Conservation (phyloP, 1,284 basidiomycete species). For the Quambalaria eucalypti region DNA sequence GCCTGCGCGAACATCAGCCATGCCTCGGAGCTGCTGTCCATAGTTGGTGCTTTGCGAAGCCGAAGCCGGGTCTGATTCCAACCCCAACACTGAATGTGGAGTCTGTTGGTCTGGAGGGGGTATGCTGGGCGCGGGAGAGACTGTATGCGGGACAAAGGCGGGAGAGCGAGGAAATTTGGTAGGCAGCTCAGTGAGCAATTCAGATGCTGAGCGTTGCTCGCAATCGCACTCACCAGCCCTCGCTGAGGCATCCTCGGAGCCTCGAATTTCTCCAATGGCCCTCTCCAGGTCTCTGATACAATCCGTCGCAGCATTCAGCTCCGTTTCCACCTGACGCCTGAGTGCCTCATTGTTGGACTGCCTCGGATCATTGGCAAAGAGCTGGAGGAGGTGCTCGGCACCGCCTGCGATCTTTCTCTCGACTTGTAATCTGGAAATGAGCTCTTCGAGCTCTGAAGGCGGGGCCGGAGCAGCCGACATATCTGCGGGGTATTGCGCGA, state of each 20-base stretch:
- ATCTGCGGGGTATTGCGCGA: too few relatives aligned
- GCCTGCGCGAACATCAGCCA: too few relatives aligned
- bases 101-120: too few relatives aligned
- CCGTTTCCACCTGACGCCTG: slow-evolving; percentile 64
- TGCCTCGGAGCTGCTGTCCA: too few relatives aligned
- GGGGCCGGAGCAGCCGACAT: too few relatives aligned
- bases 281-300: slow-evolving; percentile 62
- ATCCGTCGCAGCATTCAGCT: slow-evolving; percentile 62
- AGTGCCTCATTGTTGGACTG: slow-evolving; percentile 54
- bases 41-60: too few relatives aligned
- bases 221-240: not conserved
- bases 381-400: slow-evolving; percentile 68
- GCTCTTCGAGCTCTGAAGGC: slow-evolving; percentile 55
- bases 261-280: slow-evolving; percentile 60
- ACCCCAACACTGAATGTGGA: too few relatives aligned
- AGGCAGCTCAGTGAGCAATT: too few relatives aligned
- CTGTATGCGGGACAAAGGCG: too few relatives aligned
- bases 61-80: too few relatives aligned
- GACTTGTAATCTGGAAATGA: slow-evolving; percentile 60
- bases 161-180: too few relatives aligned
- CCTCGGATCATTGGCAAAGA: slow-evolving; percentile 48
- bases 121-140: too few relatives aligned
- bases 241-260: slow-evolving; percentile 50
- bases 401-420: slow-evolving; percentile 74
- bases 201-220: not conserved